A percentile compares a stretch with the other conserved stretches of the same genome.
These are phyloP conservation scores for Amanita rimosa DNA, from an alignment of 768 basidiomycete species.

Conservation along the genomic window DNA sequence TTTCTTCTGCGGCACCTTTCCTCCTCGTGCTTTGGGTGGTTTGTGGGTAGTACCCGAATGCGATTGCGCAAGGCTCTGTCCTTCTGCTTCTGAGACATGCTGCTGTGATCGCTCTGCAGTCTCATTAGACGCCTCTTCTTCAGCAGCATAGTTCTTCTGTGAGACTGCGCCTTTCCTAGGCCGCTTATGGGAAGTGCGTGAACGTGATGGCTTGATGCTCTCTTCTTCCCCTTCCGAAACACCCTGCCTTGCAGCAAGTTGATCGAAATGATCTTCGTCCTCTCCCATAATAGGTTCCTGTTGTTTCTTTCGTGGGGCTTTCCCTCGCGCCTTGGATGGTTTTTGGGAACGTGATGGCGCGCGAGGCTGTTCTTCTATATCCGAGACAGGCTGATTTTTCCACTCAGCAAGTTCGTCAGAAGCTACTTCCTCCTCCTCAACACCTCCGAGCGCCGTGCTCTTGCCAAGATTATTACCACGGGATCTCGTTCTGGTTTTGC, in stretches of 20 bases:
- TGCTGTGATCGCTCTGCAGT: no score
- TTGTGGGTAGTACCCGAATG: no score
- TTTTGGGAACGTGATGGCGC: slow-evolving; percentile 1
- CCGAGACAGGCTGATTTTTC: not conserved
- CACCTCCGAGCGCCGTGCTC: slow-evolving; percentile 11
- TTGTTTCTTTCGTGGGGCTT: slow-evolving; percentile 7
- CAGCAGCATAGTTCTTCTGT: no score
- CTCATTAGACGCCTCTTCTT: no score
- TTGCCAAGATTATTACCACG: not conserved
- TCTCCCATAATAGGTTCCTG: slow-evolving; percentile 7
- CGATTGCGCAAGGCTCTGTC: no score
- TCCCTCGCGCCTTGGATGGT: not conserved
- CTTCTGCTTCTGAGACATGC: no score
- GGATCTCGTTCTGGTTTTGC: not conserved
- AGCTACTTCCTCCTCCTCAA: slow-evolving; percentile 12
- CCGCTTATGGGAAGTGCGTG: not conserved
- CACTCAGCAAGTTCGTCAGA: slow-evolving; percentile 1
- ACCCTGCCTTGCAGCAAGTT: not conserved
- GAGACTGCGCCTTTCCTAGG: no score
- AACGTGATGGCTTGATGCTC: not conserved
- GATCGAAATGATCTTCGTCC: not conserved
- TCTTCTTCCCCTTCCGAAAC: not conserved
- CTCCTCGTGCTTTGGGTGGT: no score
- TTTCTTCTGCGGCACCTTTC: no score
- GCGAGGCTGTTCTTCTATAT: slow-evolving; percentile 6